Percentiles rank a stretch among this genome's conserved stretches.
Evolutionary conservation across 495 filamentous ascomycete genomes (phyloP).

Genomic region (Penicillium diatomitis): DNA sequence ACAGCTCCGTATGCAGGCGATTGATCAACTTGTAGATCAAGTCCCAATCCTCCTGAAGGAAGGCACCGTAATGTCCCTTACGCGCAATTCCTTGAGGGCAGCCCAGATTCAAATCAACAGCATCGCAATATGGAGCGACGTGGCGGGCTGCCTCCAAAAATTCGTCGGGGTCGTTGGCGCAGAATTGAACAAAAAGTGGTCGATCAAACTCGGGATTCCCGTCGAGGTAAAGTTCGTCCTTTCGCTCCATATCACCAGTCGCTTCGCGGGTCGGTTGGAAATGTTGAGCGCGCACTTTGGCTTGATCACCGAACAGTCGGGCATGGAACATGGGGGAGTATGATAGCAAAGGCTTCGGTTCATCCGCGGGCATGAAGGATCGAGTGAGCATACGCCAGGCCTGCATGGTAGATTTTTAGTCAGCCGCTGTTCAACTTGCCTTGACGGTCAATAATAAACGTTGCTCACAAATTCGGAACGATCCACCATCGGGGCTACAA

Average conservation of each 20-base stretch:
- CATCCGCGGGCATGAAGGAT: slow-evolving; percentile 66
- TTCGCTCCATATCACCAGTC: slow-evolving; percentile 16
- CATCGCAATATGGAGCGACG: slow-evolving; percentile 80
- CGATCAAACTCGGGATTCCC: slow-evolving; percentile 76
- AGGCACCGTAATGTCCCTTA: slow-evolving; percentile 85
- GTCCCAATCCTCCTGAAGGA: slow-evolving; percentile 86
- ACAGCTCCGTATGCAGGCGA: slow-evolving; percentile 59
- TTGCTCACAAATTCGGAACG: slow-evolving; percentile 85
- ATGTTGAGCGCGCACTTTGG: slow-evolving; percentile 62
- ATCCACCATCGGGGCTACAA: slow-evolving; percentile 97
- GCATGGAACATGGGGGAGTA: slow-evolving; percentile 97
- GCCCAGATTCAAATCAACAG: slow-evolving; percentile 94
- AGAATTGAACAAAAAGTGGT: slow-evolving; percentile 94
- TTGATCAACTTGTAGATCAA: slow-evolving; percentile 73
- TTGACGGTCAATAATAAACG: background rate
- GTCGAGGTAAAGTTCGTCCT: slow-evolving; percentile 55
- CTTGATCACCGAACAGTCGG: slow-evolving; percentile 65
- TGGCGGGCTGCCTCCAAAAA: slow-evolving; percentile 67
- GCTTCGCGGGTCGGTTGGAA: slow-evolving; percentile 59
- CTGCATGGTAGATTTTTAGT: slow-evolving; percentile 27
- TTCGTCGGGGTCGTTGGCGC: slow-evolving; percentile 75
- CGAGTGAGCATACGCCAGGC: slow-evolving; percentile 93
- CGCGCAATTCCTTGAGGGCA: slow-evolving; percentile 94
- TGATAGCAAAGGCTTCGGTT: slow-evolving; percentile 53
- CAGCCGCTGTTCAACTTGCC: too few relatives aligned